Evolutionary conservation across 108 stramenopile species (phyloP).

Genomic region (Conticribra guillardii): DNA sequence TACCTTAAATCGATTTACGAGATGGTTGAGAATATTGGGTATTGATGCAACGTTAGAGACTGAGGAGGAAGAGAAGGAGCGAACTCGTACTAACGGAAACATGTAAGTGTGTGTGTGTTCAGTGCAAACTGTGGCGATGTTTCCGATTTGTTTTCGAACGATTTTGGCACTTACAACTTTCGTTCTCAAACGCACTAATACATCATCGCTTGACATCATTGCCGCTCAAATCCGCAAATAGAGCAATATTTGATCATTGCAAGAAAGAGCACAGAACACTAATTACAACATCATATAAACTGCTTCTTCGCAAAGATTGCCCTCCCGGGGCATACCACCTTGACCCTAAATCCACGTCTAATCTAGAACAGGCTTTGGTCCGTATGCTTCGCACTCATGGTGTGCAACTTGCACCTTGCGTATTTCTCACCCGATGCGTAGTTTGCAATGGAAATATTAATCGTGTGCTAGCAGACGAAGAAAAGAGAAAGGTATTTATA

Average conservation of each 20-base stretch:
- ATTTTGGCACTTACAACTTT: no score
- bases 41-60: constrained; percentile 87
- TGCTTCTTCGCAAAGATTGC: constrained; percentile 79
- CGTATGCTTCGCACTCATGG: constrained; percentile 80
- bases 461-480: constrained; percentile 53
- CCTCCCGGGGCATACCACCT: constrained; percentile 82
- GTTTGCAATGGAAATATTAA: constrained; percentile 86
- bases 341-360: constrained; percentile 58
- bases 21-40: constrained; percentile 88
- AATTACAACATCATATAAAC: constrained; percentile 82
- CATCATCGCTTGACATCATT: constrained; percentile 1
- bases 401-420: constrained; percentile 60
- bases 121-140: not conserved
- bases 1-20: constrained; percentile 74
- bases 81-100: constrained; percentile 61
- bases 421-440: constrained; percentile 81
- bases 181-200: not conserved
- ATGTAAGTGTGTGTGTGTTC: constrained; percentile 53
- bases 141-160: not conserved
- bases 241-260: constrained; percentile 77
- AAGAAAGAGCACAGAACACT: constrained; percentile 71
- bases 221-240: constrained; percentile 2
- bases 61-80: constrained; percentile 71
- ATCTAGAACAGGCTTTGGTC: constrained; percentile 73
- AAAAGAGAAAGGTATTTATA: constrained; percentile 63